phyloP scores from a whole-genome alignment of 2,329 filamentous ascomycete species.

The Aspergillus transmontanensis region DNA sequence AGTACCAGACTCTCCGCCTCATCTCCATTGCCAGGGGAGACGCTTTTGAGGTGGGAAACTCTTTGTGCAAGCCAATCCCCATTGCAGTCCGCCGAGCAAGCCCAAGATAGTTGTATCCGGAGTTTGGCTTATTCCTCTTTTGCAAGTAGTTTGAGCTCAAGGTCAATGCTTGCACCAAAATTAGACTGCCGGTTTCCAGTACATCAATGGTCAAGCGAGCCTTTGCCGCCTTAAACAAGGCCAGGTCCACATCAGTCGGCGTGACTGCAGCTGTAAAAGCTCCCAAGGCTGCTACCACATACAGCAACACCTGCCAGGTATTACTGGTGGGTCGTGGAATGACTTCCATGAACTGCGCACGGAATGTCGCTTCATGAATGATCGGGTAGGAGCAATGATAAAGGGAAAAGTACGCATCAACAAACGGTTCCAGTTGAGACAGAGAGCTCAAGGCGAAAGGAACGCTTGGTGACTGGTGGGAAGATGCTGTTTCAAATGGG shows the following conservation, averaged over 20 bases:
- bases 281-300: constrained; percentile 40
- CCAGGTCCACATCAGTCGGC: constrained; percentile 32
- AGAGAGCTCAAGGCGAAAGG: not conserved
- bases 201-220: constrained; percentile 38
- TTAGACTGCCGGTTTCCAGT: constrained; percentile 46
- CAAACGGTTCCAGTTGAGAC: not conserved
- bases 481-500: not conserved
- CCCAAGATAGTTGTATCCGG: constrained; percentile 45
- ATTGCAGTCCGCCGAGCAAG: constrained; percentile 45
- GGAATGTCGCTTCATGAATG: constrained; percentile 44
- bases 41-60: constrained; percentile 40
- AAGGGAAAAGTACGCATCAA: constrained; percentile 40
- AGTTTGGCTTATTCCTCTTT: constrained; percentile 47
- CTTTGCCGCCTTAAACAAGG: constrained; percentile 42
- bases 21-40: constrained; percentile 31
- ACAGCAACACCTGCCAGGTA: constrained; percentile 40
- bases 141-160: constrained; percentile 47
- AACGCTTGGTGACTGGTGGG: not conserved
- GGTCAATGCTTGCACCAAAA: constrained; percentile 43
- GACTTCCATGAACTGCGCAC: constrained; percentile 40
- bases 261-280: constrained; percentile 30
- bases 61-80: constrained; percentile 46
- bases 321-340: constrained; percentile 34
- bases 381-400: constrained; percentile 44
- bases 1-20: constrained; percentile 31